Evolutionary conservation across 2,329 filamentous ascomycete genomes (phyloP).

Genomic region (Pseudogymnoascus destructans): DNA sequence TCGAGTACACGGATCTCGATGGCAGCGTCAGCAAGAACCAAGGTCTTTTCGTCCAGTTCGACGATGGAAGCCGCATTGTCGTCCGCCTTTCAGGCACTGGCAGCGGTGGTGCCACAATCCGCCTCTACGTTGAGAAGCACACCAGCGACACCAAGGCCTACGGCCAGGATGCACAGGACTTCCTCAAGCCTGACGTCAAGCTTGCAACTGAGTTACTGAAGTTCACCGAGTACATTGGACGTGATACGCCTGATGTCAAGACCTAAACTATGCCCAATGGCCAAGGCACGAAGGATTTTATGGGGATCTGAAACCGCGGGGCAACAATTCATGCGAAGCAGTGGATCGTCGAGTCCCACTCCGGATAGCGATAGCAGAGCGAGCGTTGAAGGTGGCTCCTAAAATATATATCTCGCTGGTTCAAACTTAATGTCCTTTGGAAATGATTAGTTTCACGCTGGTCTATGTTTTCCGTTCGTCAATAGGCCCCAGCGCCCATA

Average conservation of each 20-base stretch:
- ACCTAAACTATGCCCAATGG: conserved; percentile 33
- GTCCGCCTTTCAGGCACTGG: conserved; percentile 91
- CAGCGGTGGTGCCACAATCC: conserved; percentile 88
- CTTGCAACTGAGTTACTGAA: conserved; percentile 76
- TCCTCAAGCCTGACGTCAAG: conserved; percentile 79
- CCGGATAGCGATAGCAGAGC: conserved; percentile 1
- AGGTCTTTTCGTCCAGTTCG: conserved; percentile 88
- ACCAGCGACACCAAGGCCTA: conserved; percentile 69
- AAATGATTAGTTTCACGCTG: not conserved
- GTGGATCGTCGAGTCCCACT: not conserved
- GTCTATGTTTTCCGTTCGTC: not conserved
- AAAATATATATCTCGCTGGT: not conserved
- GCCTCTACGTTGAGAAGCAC: conserved; percentile 94
- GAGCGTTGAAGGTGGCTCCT: not conserved
- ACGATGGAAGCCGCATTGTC: conserved; percentile 87
- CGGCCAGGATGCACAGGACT: conserved; percentile 76
- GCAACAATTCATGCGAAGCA: not conserved
- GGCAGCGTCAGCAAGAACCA: conserved; percentile 93
- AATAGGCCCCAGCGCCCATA: not conserved
- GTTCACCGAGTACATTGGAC: conserved; percentile 86
- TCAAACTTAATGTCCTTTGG: not conserved
- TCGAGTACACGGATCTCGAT: conserved; percentile 97
- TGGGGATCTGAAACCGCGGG: conserved; percentile 1
- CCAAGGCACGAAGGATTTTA: not conserved
- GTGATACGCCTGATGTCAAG: conserved; percentile 91